Evolutionary conservation across 2,329 filamentous ascomycete genomes (phyloP), one percentile per base, ranked within the genome.

Genomic region (Penicillium italicum): DNA sequence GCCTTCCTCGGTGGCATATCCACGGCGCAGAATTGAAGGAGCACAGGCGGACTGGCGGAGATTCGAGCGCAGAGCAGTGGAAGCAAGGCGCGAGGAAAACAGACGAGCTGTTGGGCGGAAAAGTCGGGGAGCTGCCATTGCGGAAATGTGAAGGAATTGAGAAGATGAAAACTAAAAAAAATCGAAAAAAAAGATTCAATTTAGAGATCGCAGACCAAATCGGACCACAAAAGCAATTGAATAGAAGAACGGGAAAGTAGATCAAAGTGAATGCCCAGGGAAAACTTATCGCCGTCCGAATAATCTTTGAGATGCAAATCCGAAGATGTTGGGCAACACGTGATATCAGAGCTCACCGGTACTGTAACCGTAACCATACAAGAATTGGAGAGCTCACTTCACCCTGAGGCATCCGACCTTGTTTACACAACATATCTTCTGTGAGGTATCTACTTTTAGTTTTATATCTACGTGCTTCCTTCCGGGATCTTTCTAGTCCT

Each of bases 71-170:
- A 79, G 71, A 65, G 82, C 74, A 63, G 79, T 72, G 53, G 79
- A 71, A 50, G 66, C 64, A 62, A 79, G 75, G 61, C 81, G 77
- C 62, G 82, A 79, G 62, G 84, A 82, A 63, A 86, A 72, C 69
- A 87, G 78, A 73, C 84, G 81, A 69, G 82, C 79, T 66, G 84
- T 82, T 66, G 85, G 85, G 73, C 84, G 83, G 75, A 87, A 78
- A 66, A 88, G 76, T 77, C 84, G 80, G 67, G 82, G 76, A 70
- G 79, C 78, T 70, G 82, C 79, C 83, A 86, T 86, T 53, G 70
- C 73, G 67, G 69, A 70, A 70, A 71, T 58, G 28, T 48, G 55
- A 85, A 81, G 80, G 76, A 84, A 85, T 55, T 81, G 59, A 70
- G 78, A 72, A 46, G 72, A 68, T 30, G 26, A 22, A 42, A 38